phyloP scores from a whole-genome alignment of 140 eudicot species.

The Oenanthe javanica region DNA sequence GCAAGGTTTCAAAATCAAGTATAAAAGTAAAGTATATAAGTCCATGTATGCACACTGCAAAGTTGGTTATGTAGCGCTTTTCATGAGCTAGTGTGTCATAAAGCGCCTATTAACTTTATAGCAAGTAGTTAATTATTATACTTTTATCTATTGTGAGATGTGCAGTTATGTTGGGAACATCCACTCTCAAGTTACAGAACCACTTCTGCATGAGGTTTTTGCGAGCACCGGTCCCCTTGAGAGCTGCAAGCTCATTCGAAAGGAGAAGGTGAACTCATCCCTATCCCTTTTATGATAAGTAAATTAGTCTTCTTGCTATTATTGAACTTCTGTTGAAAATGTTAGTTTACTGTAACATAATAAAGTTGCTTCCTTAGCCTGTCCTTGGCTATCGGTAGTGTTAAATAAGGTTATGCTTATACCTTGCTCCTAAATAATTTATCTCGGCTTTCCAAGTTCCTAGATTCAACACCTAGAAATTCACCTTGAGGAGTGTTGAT shows the following conservation, averaged over 20 bases:
- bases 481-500: neutral
- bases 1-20: neutral
- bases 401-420: neutral
- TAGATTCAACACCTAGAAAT: neutral
- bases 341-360: neutral
- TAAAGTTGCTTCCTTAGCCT: neutral
- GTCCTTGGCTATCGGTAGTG: neutral
- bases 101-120: neutral
- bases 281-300: neutral
- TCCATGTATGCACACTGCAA: neutral
- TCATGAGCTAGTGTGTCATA: neutral
- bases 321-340: neutral
- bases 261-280: conserved; percentile 57
- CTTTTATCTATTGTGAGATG: neutral
- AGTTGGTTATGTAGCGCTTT: neutral
- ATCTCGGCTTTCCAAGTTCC: neutral
- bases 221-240: conserved; percentile 82
- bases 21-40: neutral
- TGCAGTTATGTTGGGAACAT: conserved; percentile 94
- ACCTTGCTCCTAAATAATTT: neutral
- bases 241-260: conserved; percentile 93
- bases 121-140: neutral
- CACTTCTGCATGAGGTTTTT: conserved; percentile 94
- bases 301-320: neutral
- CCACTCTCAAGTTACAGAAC: conserved; percentile 91